phyloP scores from a whole-genome alignment of 352 stramenopile genomes.

The Globisporangium alternatum region DNA sequence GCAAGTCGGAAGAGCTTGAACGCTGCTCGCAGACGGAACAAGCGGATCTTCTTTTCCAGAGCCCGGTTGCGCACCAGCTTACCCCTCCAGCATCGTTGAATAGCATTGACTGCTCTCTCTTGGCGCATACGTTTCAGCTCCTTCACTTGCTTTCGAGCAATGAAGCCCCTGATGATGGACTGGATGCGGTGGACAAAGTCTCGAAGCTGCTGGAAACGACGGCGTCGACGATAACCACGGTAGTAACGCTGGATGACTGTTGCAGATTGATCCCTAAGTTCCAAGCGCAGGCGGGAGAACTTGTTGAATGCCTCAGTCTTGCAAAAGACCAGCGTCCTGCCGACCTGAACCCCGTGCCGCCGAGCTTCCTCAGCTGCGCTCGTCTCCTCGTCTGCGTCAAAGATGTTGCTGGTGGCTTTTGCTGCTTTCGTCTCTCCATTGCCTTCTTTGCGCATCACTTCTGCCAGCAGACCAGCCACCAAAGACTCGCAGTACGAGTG shows the following conservation, averaged over 20 bases:
- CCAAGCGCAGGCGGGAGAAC: conserved; percentile 46
- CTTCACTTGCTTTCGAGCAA: conserved; percentile 31
- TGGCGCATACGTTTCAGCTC: conserved; percentile 29
- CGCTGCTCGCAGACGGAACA: conserved; percentile 30
- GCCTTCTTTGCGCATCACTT: conserved; percentile 9
- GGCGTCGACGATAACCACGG: conserved; percentile 38
- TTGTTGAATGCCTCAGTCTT: conserved; percentile 55
- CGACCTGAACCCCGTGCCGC: conserved; percentile 49
- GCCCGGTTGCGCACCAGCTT: conserved; percentile 20
- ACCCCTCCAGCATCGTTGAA: conserved; percentile 27
- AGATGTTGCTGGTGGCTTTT: not conserved
- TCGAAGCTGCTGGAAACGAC: conserved; percentile 35
- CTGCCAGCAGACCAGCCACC: conserved; percentile 7
- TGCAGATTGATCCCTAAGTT: conserved; percentile 32
- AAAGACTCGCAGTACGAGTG: conserved; percentile 19
- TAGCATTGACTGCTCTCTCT: conserved; percentile 27
- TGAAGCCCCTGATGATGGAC: conserved; percentile 42
- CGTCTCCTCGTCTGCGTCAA: conserved; percentile 2
- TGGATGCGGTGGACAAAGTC: conserved; percentile 35
- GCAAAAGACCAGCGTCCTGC: conserved; percentile 64
- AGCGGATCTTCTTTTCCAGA: conserved; percentile 23
- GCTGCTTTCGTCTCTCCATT: not conserved
- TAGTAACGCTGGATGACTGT: conserved; percentile 43
- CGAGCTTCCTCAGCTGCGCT: conserved; percentile 9
- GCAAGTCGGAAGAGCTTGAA: conserved; percentile 31